Evolutionary conservation across 2,329 filamentous ascomycete genomes (phyloP).

Genomic region (Fusarium decemcellulare): DNA sequence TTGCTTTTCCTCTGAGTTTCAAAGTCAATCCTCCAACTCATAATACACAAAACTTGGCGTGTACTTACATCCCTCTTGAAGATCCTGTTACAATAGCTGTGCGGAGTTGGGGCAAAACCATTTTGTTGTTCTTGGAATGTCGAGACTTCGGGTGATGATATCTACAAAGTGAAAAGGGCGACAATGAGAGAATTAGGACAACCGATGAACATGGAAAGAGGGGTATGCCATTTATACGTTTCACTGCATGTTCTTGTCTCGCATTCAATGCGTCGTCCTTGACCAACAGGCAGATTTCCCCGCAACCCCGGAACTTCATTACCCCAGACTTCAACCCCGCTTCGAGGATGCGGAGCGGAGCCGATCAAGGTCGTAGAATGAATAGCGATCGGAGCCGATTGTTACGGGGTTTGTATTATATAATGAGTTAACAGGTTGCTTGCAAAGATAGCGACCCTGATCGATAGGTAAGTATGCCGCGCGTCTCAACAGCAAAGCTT

Average conservation of each 20-base stretch:
- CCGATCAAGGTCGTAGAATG: neutral
- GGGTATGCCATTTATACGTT: too few species aligned
- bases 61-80: neutral
- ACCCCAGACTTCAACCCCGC: neutral
- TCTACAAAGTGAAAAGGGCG: neutral
- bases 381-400: constrained; percentile 9
- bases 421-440: too few species aligned
- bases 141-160: neutral
- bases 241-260: too few species aligned
- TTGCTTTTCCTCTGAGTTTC: constrained; percentile 67
- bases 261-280: too few species aligned
- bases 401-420: too few species aligned
- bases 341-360: constrained; percentile 8
- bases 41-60: constrained; percentile 55
- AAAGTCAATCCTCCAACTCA: constrained; percentile 51
- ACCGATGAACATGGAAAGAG: too few species aligned
- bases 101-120: neutral
- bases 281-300: neutral
- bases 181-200: neutral
- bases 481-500: too few species aligned
- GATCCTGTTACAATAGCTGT: constrained; percentile 10
- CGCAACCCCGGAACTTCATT: neutral
- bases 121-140: neutral
- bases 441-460: too few species aligned
- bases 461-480: too few species aligned